Conservation (phyloP, 2,329 filamentous ascomycete species). For the Mycocentrospora acerina region DNA sequence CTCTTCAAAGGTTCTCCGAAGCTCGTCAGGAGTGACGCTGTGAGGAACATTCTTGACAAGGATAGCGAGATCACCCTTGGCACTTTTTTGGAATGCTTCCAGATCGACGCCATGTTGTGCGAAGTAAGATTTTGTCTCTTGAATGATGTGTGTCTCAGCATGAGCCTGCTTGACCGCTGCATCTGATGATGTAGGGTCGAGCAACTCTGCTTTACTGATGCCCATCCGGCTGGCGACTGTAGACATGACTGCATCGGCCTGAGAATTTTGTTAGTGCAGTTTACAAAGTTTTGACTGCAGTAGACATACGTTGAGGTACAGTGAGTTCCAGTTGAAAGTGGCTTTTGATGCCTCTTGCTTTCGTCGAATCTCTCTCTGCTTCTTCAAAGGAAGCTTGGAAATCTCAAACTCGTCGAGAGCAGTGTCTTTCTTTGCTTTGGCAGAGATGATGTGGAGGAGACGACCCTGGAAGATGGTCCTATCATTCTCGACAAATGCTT, state of each 20-base stretch:
- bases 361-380: slow-evolving; percentile 86
- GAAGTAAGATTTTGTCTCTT: slow-evolving; percentile 94
- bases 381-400: slow-evolving; percentile 89
- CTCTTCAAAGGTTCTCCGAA: slow-evolving; percentile 79
- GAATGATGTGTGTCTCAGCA: slow-evolving; percentile 92
- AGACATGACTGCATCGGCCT: slow-evolving; percentile 82
- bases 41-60: slow-evolving; percentile 94
- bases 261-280: not conserved
- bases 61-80: slow-evolving; percentile 83
- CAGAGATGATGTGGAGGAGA: slow-evolving; percentile 85
- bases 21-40: slow-evolving; percentile 75
- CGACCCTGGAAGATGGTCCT: slow-evolving; percentile 89
- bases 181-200: slow-evolving; percentile 94
- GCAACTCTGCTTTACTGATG: slow-evolving; percentile 83
- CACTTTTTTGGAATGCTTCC: slow-evolving; percentile 82
- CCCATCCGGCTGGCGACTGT: slow-evolving; percentile 85
- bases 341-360: slow-evolving; percentile 76
- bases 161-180: slow-evolving; percentile 95
- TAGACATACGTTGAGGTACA: slow-evolving; percentile 83
- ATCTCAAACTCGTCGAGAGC: slow-evolving; percentile 86
- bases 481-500: slow-evolving; percentile 78
- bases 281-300: no score
- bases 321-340: slow-evolving; percentile 96
- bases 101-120: slow-evolving; percentile 84
- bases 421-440: slow-evolving; percentile 75